These are phyloP conservation scores for Ascochyta fabae DNA, from an alignment of 2,329 filamentous ascomycete genomes.

Conservation along the genomic window DNA sequence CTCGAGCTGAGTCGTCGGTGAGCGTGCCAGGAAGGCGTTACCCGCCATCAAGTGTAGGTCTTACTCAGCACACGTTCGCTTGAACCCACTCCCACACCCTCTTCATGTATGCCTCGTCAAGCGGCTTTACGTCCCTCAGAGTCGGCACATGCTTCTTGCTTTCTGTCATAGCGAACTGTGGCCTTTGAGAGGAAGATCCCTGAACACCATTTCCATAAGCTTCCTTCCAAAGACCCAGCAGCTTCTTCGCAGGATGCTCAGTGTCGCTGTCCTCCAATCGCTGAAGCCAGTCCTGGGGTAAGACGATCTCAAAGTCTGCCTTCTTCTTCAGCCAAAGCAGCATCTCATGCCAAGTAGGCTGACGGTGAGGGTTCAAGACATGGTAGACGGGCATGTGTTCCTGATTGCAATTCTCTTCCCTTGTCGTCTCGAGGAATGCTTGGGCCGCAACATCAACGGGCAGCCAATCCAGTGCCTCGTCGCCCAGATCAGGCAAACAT, in stretches of 20 bases:
- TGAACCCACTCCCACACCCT: constrained; percentile 53
- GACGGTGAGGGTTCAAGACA: constrained; percentile 55
- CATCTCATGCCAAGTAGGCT: constrained; percentile 55
- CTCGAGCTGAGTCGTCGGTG: constrained; percentile 10
- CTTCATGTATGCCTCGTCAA: constrained; percentile 53
- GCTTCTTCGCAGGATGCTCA: constrained; percentile 54
- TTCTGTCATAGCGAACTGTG: constrained; percentile 45
- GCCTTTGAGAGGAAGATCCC: constrained; percentile 4
- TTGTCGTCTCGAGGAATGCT: constrained; percentile 55
- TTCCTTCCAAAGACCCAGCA: constrained; percentile 59
- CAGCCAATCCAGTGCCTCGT: constrained; percentile 42
- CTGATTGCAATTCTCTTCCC: constrained; percentile 10
- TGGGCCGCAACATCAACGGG: constrained; percentile 51
- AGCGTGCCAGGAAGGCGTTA: too few species aligned
- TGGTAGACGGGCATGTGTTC: constrained; percentile 52
- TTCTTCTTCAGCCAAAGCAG: constrained; percentile 53
- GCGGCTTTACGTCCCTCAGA: constrained; percentile 47
- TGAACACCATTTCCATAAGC: constrained; percentile 42
- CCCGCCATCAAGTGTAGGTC: not conserved
- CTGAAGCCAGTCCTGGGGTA: constrained; percentile 52
- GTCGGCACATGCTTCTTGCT: constrained; percentile 44
- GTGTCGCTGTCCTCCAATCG: constrained; percentile 45
- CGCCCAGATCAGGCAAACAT: constrained; percentile 38
- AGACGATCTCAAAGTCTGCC: constrained; percentile 51
- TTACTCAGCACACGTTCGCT: constrained; percentile 24